Evolutionary conservation across 108 stramenopile genomes (phyloP).

Genomic region (Cyclotella kingstonii): DNA sequence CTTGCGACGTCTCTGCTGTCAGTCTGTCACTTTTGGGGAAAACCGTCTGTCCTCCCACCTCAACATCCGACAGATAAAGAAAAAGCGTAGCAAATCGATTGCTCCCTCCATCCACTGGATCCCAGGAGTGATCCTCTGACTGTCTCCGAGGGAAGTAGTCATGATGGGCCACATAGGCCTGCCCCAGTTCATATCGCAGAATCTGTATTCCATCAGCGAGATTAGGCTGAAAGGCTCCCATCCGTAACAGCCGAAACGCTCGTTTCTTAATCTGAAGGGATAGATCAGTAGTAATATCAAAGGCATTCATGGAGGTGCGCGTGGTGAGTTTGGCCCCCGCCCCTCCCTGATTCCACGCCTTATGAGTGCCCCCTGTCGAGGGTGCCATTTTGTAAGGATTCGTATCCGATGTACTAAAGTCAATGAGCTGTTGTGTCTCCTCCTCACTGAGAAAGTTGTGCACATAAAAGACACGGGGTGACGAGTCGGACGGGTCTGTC

Average conservation of each 20-base stretch:
- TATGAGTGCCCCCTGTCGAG: constrained; percentile 45
- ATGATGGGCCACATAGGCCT: constrained; percentile 67
- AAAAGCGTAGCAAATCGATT: constrained; percentile 77
- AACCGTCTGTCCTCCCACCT: constrained; percentile 68
- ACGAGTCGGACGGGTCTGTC: constrained; percentile 39
- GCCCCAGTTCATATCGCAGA: constrained; percentile 56
- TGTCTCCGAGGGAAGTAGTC: constrained; percentile 50
- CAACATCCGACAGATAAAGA: constrained; percentile 69
- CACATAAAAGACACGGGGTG: constrained; percentile 52
- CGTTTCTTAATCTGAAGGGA: constrained; percentile 38
- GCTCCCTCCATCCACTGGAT: constrained; percentile 52
- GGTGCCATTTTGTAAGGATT: constrained; percentile 48
- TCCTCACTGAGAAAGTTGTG: constrained; percentile 45
- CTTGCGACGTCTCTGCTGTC: constrained; percentile 45
- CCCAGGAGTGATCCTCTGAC: constrained; percentile 42
- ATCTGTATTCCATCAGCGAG: constrained; percentile 73
- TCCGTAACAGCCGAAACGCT: constrained; percentile 44
- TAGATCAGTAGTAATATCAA: constrained; percentile 32
- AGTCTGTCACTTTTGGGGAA: constrained; percentile 45
- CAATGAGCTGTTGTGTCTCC: constrained; percentile 38
- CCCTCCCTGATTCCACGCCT: constrained; percentile 48
- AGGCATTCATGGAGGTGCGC: constrained; percentile 50
- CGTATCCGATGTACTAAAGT: constrained; percentile 31
- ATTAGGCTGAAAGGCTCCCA: constrained; percentile 49
- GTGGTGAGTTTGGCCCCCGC: constrained; percentile 28